Percentiles rank a stretch among this genome's conserved stretches.
phyloP scores from a whole-genome alignment of 306 rosid genomes.

The Begonia peltatifolia region DNA sequence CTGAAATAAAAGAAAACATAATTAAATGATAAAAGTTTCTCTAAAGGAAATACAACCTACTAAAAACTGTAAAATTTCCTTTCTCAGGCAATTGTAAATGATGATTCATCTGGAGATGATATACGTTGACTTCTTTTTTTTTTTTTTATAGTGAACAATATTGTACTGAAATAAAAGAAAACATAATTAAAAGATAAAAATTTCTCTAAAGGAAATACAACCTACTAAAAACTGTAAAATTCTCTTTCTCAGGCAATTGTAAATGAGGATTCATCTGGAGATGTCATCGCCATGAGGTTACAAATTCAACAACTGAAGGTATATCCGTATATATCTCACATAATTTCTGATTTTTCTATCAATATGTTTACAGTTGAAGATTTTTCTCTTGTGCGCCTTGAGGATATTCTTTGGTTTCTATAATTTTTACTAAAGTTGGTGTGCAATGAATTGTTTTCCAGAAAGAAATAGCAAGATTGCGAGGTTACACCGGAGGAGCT shows the following conservation, averaged over 20 bases:
- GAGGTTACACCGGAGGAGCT: conserved; percentile 43
- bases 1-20: too few relatives aligned
- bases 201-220: too few relatives aligned
- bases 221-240: too few relatives aligned
- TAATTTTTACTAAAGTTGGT: too few relatives aligned
- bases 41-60: too few relatives aligned
- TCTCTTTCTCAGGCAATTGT: conserved; percentile 63
- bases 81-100: conserved; percentile 84
- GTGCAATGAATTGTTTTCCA: conserved; percentile 12
- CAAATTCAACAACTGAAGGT: conserved; percentile 99
- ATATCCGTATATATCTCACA: not conserved
- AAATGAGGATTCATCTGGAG: conserved; percentile 93
- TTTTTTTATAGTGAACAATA: too few relatives aligned
- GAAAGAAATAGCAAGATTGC: conserved; percentile 81
- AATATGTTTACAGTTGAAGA: too few relatives aligned
- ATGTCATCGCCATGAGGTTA: conserved; percentile 85
- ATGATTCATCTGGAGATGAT: conserved; percentile 95
- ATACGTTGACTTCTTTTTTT: too few relatives aligned
- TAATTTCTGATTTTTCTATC: not conserved
- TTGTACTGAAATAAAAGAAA: too few relatives aligned
- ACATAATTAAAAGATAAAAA: too few relatives aligned
- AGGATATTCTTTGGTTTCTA: not conserved
- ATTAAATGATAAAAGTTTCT: too few relatives aligned
- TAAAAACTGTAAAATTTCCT: not conserved
- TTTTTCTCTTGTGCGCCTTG: not conserved